Percentiles rank a stretch among this genome's conserved stretches.
These are phyloP conservation scores for Mycosphaerella sp. DNA, from an alignment of 2,329 filamentous ascomycete genomes.

Conservation along the genomic window DNA sequence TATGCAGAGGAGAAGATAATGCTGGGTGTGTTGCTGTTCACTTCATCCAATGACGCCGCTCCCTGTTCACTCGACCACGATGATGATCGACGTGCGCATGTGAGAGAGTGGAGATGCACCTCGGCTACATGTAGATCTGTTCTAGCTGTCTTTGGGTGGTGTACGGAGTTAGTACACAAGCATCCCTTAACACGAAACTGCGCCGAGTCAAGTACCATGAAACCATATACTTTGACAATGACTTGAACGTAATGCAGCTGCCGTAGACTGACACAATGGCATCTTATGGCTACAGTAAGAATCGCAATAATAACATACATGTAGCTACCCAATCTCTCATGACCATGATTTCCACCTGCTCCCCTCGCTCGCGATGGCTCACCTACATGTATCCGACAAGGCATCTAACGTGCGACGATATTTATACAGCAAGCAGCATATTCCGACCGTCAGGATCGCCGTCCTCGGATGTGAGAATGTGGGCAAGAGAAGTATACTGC, in stretches of 20 bases:
- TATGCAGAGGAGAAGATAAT: neutral
- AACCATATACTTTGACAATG: neutral
- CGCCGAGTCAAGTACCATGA: neutral
- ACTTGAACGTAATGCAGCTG: neutral
- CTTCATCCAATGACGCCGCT: neutral
- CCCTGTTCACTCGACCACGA: neutral
- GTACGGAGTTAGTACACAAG: no score
- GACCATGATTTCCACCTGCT: neutral
- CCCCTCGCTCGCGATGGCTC: slow-evolving; percentile 2
- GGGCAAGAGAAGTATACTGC: slow-evolving; percentile 12
- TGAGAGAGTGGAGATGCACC: neutral
- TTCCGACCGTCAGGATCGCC: slow-evolving; percentile 11
- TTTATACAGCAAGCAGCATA: slow-evolving; percentile 9
- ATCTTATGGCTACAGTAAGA: neutral
- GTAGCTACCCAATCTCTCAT: neutral
- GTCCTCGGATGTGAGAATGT: slow-evolving; percentile 10
- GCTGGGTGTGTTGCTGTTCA: neutral
- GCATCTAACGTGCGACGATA: slow-evolving; percentile 9
- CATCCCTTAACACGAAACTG: neutral
- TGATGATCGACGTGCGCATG: neutral
- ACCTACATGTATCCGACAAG: slow-evolving; percentile 8
- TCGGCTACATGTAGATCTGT: neutral
- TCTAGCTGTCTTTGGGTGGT: no score
- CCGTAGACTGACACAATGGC: neutral
- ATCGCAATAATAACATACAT: no score